Conservation (phyloP, 140 eudicot genomes). For the Erigeron philadelphicus region DNA sequence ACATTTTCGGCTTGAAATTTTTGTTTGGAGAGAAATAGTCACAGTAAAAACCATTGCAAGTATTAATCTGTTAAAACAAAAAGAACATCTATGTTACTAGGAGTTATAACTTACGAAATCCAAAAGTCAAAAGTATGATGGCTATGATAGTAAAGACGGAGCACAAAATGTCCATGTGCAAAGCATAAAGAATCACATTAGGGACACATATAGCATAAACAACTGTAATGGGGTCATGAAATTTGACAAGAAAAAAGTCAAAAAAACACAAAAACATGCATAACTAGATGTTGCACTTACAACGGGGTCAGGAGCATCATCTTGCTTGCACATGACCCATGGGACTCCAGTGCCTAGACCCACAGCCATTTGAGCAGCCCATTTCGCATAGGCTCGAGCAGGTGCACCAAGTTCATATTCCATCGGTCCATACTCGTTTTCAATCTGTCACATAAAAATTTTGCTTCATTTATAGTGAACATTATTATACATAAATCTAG, state of each 20-base stretch:
- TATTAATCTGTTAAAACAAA: slow-evolving; percentile 52
- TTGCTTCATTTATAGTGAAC: neutral
- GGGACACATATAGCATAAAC: slow-evolving; percentile 18
- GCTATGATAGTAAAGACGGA: slow-evolving; percentile 6
- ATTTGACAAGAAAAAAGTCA: slow-evolving; percentile 21
- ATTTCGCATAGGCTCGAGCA: slow-evolving; percentile 67
- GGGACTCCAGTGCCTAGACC: slow-evolving; percentile 90
- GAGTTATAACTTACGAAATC: too few species aligned
- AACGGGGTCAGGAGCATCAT: slow-evolving; percentile 95
- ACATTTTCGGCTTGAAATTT: slow-evolving; percentile 76
- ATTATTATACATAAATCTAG: neutral
- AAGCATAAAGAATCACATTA: slow-evolving; percentile 14
- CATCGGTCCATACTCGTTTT: slow-evolving; percentile 95
- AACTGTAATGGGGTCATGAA: slow-evolving; percentile 21
- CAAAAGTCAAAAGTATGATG: neutral
- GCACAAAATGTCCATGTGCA: slow-evolving; percentile 19
- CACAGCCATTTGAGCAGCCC: slow-evolving; percentile 97
- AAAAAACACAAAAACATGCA: slow-evolving; percentile 23
- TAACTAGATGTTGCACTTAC: slow-evolving; percentile 44
- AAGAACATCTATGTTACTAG: neutral
- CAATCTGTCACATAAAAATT: slow-evolving; percentile 55
- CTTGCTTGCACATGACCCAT: slow-evolving; percentile 99
- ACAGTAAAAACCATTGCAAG: slow-evolving; percentile 89
- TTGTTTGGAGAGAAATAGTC: slow-evolving; percentile 86
- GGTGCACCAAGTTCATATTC: slow-evolving; percentile 85